Base-by-base conservation (phyloP, 192 early-diverging fungal species). In the Diversispora eburnea region DNA sequence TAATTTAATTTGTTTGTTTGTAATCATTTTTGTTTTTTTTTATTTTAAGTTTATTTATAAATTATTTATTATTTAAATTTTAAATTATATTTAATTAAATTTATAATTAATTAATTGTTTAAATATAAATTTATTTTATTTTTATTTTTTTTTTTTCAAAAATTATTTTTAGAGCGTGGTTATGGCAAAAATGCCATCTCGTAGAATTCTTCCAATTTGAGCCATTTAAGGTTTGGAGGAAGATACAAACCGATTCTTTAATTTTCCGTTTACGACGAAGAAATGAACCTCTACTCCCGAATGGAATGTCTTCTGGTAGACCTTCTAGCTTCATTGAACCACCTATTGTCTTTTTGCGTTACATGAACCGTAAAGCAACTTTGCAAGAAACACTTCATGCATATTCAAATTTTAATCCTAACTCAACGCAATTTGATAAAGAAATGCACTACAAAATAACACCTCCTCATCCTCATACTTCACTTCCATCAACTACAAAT, bases 191-290 rank as follows among this genome's bases (percentile, higher is more conserved):
- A 63, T 86, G 79, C 51, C 56, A 81, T 46, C 55, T 88, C 22
- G 78, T 84, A 19, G 82, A 85, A 47, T 79, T 85, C 43, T 86
- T 81, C 46, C 83, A 86, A 66, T 88, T 88, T 69, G 84, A 86
- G 43, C 84, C 84, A 4, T 88, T 81, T 64, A 88, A 88, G 58
- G 82, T 88, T 5, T 88, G 85, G 82, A 78, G 82, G n/a, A 85
- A 84, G 62, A 81, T 86, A 20, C 86, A 88, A 57, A 88, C 86
- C 0, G 86, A 88, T 25, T 88, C 86, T 8, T 74, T 88, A 15
- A 82, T 88, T 20, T 88, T 88, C 70, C 79, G 79, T 55, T 51
- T 88, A 3, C 79, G 86, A 13, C 78, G 74, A 33, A 72, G 82
- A n/a, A 73, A 57, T 10, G 67, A 68, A 8, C 47, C 58, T 8